Evolutionary conservation across 345 rosid species (phyloP).

Genomic region (Capsella bursapastoris): DNA sequence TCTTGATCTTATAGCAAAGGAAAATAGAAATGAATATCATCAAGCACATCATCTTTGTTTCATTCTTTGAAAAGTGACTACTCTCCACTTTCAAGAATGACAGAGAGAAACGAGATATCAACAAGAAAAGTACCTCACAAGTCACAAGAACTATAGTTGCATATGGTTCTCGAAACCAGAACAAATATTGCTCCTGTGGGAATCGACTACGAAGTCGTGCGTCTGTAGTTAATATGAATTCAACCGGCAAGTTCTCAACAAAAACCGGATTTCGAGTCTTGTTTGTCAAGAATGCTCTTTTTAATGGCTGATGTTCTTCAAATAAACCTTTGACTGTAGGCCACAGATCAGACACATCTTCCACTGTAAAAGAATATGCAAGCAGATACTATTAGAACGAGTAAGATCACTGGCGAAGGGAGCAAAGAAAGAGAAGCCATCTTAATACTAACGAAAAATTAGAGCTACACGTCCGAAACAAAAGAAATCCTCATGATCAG

Average conservation of each 20-base stretch:
- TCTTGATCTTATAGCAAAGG: not conserved
- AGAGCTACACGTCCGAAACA: not conserved
- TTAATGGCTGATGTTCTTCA: slow-evolving; percentile 74
- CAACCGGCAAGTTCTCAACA: slow-evolving; percentile 82
- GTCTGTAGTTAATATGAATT: slow-evolving; percentile 87
- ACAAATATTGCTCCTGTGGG: slow-evolving; percentile 83
- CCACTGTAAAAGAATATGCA: slow-evolving; percentile 56
- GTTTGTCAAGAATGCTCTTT: slow-evolving; percentile 76
- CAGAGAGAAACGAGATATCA: slow-evolving; percentile 10
- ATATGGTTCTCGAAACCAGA: slow-evolving; percentile 94
- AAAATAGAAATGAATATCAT: slow-evolving; percentile 11
- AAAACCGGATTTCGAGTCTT: slow-evolving; percentile 82
- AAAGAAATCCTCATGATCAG: slow-evolving; percentile 6
- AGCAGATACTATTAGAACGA: not conserved
- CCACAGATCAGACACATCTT: slow-evolving; percentile 97
- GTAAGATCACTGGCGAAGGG: slow-evolving; percentile 1
- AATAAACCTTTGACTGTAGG: slow-evolving; percentile 72
- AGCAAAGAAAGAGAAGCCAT: not conserved
- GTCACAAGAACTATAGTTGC: slow-evolving; percentile 91
- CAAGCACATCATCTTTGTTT: slow-evolving; percentile 4
- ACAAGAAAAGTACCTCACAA: slow-evolving; percentile 73
- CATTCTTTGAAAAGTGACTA: not conserved
- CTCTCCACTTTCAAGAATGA: slow-evolving; percentile 19
- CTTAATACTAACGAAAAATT: slow-evolving; percentile 11
- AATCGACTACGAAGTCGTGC: slow-evolving; percentile 89